Evolutionary conservation across 805 yeast genomes (phyloP).

Genomic region (Alloascoidea africana): DNA sequence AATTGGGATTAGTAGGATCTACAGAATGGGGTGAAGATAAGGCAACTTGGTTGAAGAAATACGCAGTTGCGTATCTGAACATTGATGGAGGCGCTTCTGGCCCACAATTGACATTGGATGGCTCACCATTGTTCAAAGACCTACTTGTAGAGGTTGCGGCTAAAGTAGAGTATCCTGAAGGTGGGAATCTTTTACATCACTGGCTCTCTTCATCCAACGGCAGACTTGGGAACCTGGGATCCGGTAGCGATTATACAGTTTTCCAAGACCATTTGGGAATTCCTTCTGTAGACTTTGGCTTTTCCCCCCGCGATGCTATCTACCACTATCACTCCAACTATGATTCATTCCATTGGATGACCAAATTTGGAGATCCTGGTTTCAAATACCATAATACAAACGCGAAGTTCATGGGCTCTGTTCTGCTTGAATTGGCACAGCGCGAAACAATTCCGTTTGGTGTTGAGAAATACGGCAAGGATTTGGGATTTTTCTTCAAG

Average conservation of each 20-base stretch:
- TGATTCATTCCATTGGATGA: constrained; percentile 63
- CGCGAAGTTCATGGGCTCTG: constrained; percentile 36
- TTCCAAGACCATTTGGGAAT: constrained; percentile 25
- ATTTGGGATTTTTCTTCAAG: constrained; percentile 22
- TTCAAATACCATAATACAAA: constrained; percentile 42
- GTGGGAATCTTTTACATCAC: constrained; percentile 16
- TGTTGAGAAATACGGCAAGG: constrained; percentile 22
- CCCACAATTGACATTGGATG: constrained; percentile 28
- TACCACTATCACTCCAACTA: constrained; percentile 69
- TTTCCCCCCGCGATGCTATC: constrained; percentile 35
- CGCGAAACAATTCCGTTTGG: constrained; percentile 28
- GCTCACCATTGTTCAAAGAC: constrained; percentile 44
- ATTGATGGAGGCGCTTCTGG: constrained; percentile 56
- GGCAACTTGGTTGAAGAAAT: constrained; percentile 25
- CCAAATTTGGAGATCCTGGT: constrained; percentile 42
- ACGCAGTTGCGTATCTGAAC: constrained; percentile 53
- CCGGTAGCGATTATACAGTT: constrained; percentile 51
- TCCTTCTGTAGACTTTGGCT: constrained; percentile 41
- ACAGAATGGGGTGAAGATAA: constrained; percentile 65
- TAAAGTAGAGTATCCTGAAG: constrained; percentile 29
- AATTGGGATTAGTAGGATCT: constrained; percentile 57
- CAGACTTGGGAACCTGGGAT: constrained; percentile 35
- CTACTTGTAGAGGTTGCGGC: constrained; percentile 28
- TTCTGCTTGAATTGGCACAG: constrained; percentile 33
- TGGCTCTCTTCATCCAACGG: constrained; percentile 15